These are phyloP conservation scores for Alternaria angustiovoidea DNA, from an alignment of 2,329 filamentous ascomycete species.

Conservation along the genomic window DNA sequence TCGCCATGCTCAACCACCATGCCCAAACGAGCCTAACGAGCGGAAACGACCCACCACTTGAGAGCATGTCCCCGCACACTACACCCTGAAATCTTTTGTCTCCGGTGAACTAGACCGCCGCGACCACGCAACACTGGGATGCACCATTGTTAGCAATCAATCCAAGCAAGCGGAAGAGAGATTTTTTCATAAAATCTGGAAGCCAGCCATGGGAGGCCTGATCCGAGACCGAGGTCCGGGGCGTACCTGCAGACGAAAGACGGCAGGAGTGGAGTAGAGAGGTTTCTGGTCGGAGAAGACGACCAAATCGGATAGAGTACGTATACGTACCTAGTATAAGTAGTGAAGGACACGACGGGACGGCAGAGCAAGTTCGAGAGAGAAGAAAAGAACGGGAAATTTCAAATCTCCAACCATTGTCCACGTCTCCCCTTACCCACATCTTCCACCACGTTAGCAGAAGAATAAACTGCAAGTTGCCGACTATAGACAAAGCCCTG, in stretches of 20 bases:
- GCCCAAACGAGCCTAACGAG: not conserved
- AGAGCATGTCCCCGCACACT: conserved; percentile 3
- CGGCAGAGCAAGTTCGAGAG: not conserved
- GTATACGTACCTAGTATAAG: not conserved
- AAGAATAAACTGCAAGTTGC: not conserved
- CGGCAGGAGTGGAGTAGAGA: not conserved
- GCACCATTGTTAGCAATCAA: conserved; percentile 2
- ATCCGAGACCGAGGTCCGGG: not conserved
- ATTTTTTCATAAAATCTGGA: not conserved
- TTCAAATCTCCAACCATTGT: not conserved
- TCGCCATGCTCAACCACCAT: not conserved
- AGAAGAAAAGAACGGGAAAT: not conserved
- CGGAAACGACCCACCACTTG: conserved; percentile 3
- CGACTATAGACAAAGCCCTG: conserved; percentile 2
- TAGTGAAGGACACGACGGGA: not conserved
- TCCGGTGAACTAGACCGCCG: conserved; percentile 2
- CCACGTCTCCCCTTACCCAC: not conserved
- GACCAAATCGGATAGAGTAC: not conserved
- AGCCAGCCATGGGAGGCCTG: not conserved
- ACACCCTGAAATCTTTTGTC: conserved; percentile 4
- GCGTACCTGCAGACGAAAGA: not conserved
- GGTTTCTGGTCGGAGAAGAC: not conserved
- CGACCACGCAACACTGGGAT: not conserved
- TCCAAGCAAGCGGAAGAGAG: not conserved
- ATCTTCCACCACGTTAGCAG: not conserved